Base-by-base conservation (phyloP, 208 protist genomes). In the Leishmania mexicana region DNA sequence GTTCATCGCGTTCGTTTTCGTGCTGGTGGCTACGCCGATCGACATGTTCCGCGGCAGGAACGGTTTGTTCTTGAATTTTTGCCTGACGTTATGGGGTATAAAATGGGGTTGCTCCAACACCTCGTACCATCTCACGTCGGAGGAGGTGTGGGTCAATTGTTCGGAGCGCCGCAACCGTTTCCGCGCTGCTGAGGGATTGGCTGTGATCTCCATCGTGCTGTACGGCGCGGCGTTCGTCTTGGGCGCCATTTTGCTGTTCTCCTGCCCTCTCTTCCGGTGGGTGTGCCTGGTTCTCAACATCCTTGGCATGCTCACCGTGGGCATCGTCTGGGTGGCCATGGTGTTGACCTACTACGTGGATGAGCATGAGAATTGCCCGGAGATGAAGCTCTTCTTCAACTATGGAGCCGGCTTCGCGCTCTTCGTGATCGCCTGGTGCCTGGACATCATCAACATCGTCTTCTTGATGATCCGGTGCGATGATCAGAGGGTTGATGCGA, bases 11-110 rank as follows among this genome's bases (percentile, higher is more conserved):
- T 87, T 92, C 45, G 45, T 95, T 13, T 83, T 92, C 45, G 79
- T 93, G 58, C 53, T 91, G 67, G 84, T 92, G 40, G 92, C 85
- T 19, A 92, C 86, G 40, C 83, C 88, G 49, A 85, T 95, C 42
- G 89, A 90, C 76, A 83, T 88, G 85, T 89, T 92, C 81, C 83
- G 85, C 40, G 47, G 31, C 5, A 85, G 64, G 57, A 80, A 1
- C 11, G 60, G 35, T 17, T 62, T 7, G 0, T 19, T 10, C 6
- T 64, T 35, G 53, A 28, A 35, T 8, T 31, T 21, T 0, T 94
- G 88, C 81, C 31, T 95, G 68, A 92, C 86, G 0, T 67, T 93
- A 71, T 95, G 92, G 92, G 89, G 89, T 2, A 0, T 72, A 0
- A 92, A 91, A 60, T 28, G 62, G 8, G 85, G 90, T 60, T 93